A percentile compares a stretch with the other conserved stretches of the same genome.
These are phyloP conservation scores for Aspergillus udagawae DNA, from an alignment of 2,329 filamentous ascomycete genomes.

Conservation along the genomic window DNA sequence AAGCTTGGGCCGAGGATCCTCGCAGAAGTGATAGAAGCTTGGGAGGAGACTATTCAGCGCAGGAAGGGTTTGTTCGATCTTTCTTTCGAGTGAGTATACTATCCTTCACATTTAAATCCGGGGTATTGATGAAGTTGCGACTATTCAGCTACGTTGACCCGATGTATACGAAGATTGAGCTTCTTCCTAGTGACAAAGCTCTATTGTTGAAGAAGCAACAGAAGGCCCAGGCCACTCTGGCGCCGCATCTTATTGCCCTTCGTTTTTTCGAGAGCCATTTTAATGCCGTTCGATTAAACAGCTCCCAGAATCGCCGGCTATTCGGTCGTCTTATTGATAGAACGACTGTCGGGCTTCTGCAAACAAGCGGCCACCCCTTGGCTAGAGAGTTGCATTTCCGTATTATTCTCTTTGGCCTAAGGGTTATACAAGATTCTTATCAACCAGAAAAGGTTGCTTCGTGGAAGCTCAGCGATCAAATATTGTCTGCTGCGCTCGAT, in stretches of 20 bases:
- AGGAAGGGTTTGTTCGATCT: constrained; percentile 77
- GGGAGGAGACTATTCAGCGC: constrained; percentile 78
- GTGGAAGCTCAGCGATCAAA: constrained; percentile 83
- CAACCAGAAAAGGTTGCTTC: constrained; percentile 60
- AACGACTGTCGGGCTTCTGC: constrained; percentile 70
- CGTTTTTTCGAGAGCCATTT: constrained; percentile 94
- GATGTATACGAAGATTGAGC: constrained; percentile 87
- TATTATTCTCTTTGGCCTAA: constrained; percentile 75
- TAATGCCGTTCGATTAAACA: constrained; percentile 84
- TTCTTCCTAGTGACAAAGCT: constrained; percentile 82
- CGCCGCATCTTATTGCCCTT: constrained; percentile 78
- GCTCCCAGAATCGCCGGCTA: constrained; percentile 71
- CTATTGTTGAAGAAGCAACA: constrained; percentile 71
- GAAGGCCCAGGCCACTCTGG: constrained; percentile 73
- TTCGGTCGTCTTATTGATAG: constrained; percentile 77
- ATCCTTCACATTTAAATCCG: not conserved
- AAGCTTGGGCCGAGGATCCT: constrained; percentile 81
- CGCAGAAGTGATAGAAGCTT: constrained; percentile 81
- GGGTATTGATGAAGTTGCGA: constrained; percentile 7
- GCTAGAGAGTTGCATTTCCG: constrained; percentile 90
- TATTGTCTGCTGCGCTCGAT: constrained; percentile 76
- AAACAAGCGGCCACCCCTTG: constrained; percentile 73
- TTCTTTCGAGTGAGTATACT: constrained; percentile 54
- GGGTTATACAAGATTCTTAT: constrained; percentile 69
- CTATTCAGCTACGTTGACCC: constrained; percentile 66